Percentiles rank a stretch among this genome's conserved stretches.
phyloP scores from a whole-genome alignment of 768 basidiomycete species.

The Boletus vinaceobasis region DNA sequence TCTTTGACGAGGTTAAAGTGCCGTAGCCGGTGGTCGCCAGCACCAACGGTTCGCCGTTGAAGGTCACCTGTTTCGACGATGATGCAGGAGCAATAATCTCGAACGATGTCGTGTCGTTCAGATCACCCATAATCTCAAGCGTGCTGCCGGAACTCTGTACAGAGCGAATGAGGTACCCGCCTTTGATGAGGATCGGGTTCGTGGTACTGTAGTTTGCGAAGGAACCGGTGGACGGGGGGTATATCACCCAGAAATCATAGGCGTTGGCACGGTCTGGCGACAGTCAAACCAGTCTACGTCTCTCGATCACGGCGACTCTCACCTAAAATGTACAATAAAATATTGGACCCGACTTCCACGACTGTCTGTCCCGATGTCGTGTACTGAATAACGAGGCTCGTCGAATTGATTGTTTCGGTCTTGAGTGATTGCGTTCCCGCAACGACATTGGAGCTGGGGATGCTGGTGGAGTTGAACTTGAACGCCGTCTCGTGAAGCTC shows the following conservation, averaged over 20 bases:
- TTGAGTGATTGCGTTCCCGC: slow-evolving; percentile 32
- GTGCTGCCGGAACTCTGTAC: slow-evolving; percentile 34
- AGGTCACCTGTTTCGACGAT: slow-evolving; percentile 38
- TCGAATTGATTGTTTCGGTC: slow-evolving; percentile 34
- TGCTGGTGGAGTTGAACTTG: slow-evolving; percentile 28
- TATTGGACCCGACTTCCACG: slow-evolving; percentile 38
- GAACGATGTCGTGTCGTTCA: slow-evolving; percentile 41
- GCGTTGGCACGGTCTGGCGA: slow-evolving; percentile 44
- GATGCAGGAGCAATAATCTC: slow-evolving; percentile 47
- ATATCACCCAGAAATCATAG: slow-evolving; percentile 51
- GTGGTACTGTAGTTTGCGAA: slow-evolving; percentile 36
- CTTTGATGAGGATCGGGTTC: slow-evolving; percentile 46
- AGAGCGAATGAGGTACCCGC: slow-evolving; percentile 46
- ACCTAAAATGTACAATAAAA: slow-evolving; percentile 47
- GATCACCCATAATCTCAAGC: slow-evolving; percentile 43
- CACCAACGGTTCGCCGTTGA: slow-evolving; percentile 38
- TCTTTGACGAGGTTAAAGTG: slow-evolving; percentile 31
- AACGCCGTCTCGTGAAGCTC: slow-evolving; percentile 51
- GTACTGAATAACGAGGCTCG: slow-evolving; percentile 42
- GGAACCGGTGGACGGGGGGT: slow-evolving; percentile 35
- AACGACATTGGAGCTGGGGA: slow-evolving; percentile 22
- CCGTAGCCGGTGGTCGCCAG: slow-evolving; percentile 40
- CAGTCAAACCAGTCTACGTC: neutral
- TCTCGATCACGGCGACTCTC: slow-evolving; percentile 2
- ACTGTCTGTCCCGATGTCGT: slow-evolving; percentile 46